Percentiles rank a stretch among this genome's conserved stretches.
These are phyloP conservation scores for Moniliophthora roreri DNA, from an alignment of 1,284 basidiomycete species.

Conservation along the genomic window DNA sequence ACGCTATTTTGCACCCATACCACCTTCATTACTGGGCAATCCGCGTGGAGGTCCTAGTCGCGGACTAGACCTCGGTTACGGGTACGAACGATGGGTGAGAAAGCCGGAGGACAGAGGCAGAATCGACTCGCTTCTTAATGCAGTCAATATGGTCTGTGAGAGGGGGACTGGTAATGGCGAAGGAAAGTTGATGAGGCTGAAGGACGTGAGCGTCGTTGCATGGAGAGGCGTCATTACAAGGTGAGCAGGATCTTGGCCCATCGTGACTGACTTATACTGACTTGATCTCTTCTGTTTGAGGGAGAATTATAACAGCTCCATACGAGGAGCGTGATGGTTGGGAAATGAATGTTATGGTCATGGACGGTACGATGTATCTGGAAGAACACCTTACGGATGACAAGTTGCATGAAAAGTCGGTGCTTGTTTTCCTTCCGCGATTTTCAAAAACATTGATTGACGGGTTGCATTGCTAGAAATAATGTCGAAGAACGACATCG, in stretches of 20 bases:
- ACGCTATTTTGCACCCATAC: constrained; percentile 52
- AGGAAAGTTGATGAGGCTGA: constrained; percentile 30
- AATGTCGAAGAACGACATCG: constrained; percentile 59
- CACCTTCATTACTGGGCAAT: neutral
- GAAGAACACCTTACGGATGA: constrained; percentile 75
- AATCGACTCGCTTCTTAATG: constrained; percentile 64
- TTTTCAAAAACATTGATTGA: constrained; percentile 3
- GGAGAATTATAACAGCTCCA: constrained; percentile 72
- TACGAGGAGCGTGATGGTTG: constrained; percentile 81
- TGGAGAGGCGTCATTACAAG: constrained; percentile 95
- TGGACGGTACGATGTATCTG: constrained; percentile 78
- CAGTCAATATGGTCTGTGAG: constrained; percentile 37
- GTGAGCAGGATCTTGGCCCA: constrained; percentile 37
- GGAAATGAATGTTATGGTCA: constrained; percentile 84
- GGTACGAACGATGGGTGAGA: constrained; percentile 69
- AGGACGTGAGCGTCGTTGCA: constrained; percentile 62
- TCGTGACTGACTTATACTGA: neutral
- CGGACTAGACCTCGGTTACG: constrained; percentile 60
- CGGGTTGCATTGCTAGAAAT: constrained; percentile 42
- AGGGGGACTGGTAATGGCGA: constrained; percentile 32
- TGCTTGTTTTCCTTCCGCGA: neutral
- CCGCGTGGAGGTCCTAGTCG: constrained; percentile 46
- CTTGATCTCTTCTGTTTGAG: constrained; percentile 21
- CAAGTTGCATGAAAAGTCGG: constrained; percentile 63
- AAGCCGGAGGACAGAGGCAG: constrained; percentile 64